phyloP scores from a whole-genome alignment of 495 filamentous ascomycete species.

The Aspergillus kassunensis region DNA sequence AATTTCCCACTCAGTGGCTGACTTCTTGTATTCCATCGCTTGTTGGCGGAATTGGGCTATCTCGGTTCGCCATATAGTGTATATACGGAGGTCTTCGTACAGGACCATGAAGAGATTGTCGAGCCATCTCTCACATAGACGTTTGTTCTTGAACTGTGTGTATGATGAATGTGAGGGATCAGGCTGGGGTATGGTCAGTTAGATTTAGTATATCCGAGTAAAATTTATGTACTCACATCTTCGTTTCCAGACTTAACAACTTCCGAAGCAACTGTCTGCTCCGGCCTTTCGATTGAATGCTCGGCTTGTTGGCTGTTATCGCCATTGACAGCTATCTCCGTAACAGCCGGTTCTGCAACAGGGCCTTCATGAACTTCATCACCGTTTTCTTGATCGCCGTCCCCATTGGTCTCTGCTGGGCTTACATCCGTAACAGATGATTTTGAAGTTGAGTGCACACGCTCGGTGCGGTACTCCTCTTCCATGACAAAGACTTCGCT shows the following conservation, averaged over 20 bases:
- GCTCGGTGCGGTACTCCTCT: constrained; percentile 92
- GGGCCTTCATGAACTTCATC: constrained; percentile 29
- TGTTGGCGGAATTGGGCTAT: constrained; percentile 90
- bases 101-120: constrained; percentile 99
- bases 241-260: constrained; percentile 76
- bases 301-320: constrained; percentile 34
- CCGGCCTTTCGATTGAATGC: constrained; percentile 68
- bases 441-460: constrained; percentile 59
- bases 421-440: neutral
- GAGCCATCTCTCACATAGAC: constrained; percentile 94
- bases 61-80: constrained; percentile 98
- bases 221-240: constrained; percentile 53
- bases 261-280: constrained; percentile 75
- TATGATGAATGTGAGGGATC: constrained; percentile 49
- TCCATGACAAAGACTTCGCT: constrained; percentile 99
- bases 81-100: constrained; percentile 95
- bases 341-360: constrained; percentile 19
- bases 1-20: constrained; percentile 96
- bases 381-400: constrained; percentile 32
- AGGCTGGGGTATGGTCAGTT: constrained; percentile 31
- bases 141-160: constrained; percentile 85
- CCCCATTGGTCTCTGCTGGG: constrained; percentile 37
- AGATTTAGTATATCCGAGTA: neutral
- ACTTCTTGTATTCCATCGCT: constrained; percentile 89
- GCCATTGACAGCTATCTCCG: constrained; percentile 29